phyloP scores from a whole-genome alignment of 139 green algal species.

The Deuterostichococcus epilithicus region DNA sequence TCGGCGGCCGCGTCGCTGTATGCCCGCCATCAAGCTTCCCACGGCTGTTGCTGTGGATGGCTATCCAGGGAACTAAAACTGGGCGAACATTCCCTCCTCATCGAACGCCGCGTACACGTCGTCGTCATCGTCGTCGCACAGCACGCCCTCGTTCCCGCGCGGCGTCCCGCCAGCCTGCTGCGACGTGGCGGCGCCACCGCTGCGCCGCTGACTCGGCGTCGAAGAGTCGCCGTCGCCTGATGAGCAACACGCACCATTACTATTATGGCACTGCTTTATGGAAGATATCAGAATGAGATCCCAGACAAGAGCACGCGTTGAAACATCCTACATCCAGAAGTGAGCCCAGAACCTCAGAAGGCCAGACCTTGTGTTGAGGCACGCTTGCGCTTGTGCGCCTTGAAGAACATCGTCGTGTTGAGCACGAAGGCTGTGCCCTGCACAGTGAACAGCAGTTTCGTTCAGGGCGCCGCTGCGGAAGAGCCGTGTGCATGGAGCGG shows the following conservation, averaged over 20 bases:
- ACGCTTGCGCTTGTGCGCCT: not conserved
- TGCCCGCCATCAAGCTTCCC: too few species aligned
- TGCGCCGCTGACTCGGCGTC: not conserved
- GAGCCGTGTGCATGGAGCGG: too few species aligned
- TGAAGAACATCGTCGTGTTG: not conserved
- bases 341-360: too few species aligned
- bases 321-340: too few species aligned
- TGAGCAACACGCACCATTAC: not conserved
- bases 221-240: not conserved
- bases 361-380: not conserved
- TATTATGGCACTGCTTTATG: not conserved
- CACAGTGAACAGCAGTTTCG: not conserved
- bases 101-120: not conserved
- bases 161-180: not conserved
- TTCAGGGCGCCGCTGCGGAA: not conserved
- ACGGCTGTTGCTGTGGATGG: too few species aligned
- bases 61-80: too few species aligned
- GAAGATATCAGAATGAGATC: not conserved
- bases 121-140: slow-evolving; percentile 7
- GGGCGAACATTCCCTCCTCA: too few species aligned
- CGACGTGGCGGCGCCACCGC: not conserved
- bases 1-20: too few species aligned
- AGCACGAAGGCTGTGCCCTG: not conserved
- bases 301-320: not conserved
- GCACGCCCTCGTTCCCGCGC: not conserved